Evolutionary conservation across 768 basidiomycete genomes (phyloP), one percentile per base, ranked within the genome.

Genomic region (Suillus subluteus): DNA sequence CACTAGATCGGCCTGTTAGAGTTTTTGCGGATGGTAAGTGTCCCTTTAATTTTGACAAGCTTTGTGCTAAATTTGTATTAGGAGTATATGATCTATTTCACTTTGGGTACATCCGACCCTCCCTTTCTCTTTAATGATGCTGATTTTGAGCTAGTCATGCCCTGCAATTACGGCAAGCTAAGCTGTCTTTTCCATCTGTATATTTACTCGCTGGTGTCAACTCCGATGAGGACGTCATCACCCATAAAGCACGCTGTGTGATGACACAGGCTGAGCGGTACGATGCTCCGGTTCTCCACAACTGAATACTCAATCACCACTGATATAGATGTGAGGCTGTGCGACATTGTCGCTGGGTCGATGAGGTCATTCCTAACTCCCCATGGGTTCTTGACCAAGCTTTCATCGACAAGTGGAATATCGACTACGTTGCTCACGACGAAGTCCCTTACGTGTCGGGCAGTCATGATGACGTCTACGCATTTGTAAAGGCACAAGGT

Each of bases 71-170:
- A 38, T 43, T 61, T 32, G 35, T n/a, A 73, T 63, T 65, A 94
- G 92, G 92, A 16, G 97, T 98, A 13, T 99, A 98, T 74, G 98
- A 99, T 79, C 85, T 99, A 62, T 97, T 99, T 80, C 97, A 98
- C 78, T 98, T 95, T 77, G 94, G 94, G 94, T 95, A 77, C 69
- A 86, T 76, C 65, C 44, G 38, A 54, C 62, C 69, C 13, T 38
- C 35, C 8, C n/a, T 35, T 26, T 46, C n/a, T 32, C 35, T 32
- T 15, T 11, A 59, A 52, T 56, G 44, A 62, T 54, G 13, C 58
- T 69, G 67, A 67, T 72, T 41, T 55, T 9, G n/a, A 54, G 43
- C 62, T 75, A 97, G 96, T 6, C 96, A 99, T 81, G 94, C 96
- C 1, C 83, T 99, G 21, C 97, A 98, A 79, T 85, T 99, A 38